Base-by-base conservation (phyloP, 2,329 filamentous ascomycete species). In the Boeremia exigua region DNA sequence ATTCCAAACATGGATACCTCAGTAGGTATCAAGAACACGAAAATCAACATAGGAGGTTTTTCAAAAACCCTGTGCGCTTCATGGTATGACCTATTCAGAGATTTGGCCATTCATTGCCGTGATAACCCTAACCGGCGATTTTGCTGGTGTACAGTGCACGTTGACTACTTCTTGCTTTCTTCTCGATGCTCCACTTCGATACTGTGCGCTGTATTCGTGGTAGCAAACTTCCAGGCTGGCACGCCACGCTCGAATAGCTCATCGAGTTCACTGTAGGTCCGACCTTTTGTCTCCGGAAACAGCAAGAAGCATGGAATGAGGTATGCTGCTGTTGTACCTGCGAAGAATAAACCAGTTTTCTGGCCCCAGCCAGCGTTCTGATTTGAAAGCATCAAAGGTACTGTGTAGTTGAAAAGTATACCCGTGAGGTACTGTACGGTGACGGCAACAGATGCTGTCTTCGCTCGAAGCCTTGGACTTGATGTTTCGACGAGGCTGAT, bases 291-390 rank as follows among this genome's bases (percentile, higher is more conserved):
- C 71, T 96, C 91, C 0, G 91, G 91, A 0, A 93, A 79, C 4
- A 88, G 83, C 78, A 91, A 91, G 70, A 85, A 92, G 0, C 87
- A 87, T 78, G 92, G 95, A 9, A 92, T 75, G 64, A 91, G 84
- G 77, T 88, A 92, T 40, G 87, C 74, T 75, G 90, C 88, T 72
- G 88, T 91, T 39, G 90, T 87, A 1, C 86, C 89, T n/a, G 86
- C 87, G 88, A 91, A 91, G 79, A 94, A 93, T 77, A 96, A 94
- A 27, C 91, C 91, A 0, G 91, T 84, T 66, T 84, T 93, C 74
- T 92, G 93, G 53, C 85, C 82, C 91, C 91, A 96, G 72, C 93
- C 79, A 91, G 92, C 96, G 0, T 86, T 88, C 0, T 80, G 58
- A 2, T 56, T 54, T 6, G 56, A 59, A 1, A 67, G 23, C 60